Percentiles rank a stretch among this genome's conserved stretches.
Evolutionary conservation across 805 yeast genomes (phyloP).

Genomic region (Yarrowia sp.): DNA sequence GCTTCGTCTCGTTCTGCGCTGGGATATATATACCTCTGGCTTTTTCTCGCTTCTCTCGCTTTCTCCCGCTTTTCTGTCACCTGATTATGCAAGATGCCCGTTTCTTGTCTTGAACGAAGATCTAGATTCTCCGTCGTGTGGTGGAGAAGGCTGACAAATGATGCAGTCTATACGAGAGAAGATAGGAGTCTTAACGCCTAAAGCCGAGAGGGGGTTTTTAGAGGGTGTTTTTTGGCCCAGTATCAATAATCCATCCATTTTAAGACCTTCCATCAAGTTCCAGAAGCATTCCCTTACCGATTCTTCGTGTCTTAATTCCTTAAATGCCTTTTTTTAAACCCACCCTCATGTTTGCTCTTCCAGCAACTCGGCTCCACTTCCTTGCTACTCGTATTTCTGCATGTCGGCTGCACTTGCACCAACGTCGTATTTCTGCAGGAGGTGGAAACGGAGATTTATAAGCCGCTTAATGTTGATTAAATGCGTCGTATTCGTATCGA

Average conservation of each 20-base stretch:
- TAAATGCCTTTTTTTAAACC: neutral
- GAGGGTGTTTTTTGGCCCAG: neutral
- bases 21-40: too few relatives aligned
- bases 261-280: too few relatives aligned
- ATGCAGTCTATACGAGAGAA: neutral
- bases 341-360: neutral
- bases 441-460: neutral
- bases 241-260: too few relatives aligned
- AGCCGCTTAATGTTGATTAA: too few relatives aligned
- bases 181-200: constrained; percentile 13
- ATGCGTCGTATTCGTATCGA: too few relatives aligned
- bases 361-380: constrained; percentile 31
- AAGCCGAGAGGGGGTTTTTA: neutral
- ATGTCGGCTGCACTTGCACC: constrained; percentile 5
- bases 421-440: constrained; percentile 15
- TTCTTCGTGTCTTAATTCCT: too few relatives aligned
- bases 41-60: too few relatives aligned
- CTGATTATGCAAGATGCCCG: constrained; percentile 19
- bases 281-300: too few relatives aligned
- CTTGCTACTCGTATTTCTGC: constrained; percentile 32
- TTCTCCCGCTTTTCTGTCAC: neutral
- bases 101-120: neutral
- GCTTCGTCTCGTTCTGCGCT: too few relatives aligned
- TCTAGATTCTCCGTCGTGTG: constrained; percentile 3
- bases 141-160: constrained; percentile 22